Evolutionary conservation across 768 basidiomycete genomes (phyloP), one percentile per base, ranked within the genome.

Genomic region (Rhizopogon roseolus): DNA sequence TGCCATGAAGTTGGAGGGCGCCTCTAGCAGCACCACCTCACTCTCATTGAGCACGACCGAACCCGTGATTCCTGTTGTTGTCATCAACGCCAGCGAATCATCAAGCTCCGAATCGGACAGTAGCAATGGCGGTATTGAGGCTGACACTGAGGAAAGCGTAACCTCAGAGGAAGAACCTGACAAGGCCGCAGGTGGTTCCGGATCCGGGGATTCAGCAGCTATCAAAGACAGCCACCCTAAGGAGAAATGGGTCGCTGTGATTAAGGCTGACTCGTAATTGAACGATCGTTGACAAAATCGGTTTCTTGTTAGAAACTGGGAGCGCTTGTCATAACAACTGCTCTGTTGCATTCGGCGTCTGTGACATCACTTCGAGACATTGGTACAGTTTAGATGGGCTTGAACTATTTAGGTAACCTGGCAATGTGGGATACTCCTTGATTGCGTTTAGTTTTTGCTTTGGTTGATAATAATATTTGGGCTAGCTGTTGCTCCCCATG

Each of bases 171-270:
- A 78, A 53, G 81, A 88, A 62, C 64, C 66, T 19, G 79, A 83
- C 39, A 80, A 79, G 61, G 60, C 64, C 17, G 66, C 63, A 41
- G 66, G 62, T 28, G 52, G 48, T 32, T 46, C 52, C 50, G 39
- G 41, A 9, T 46, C 59, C 7, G 52, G 48, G 16, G 48, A 52
- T 5, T 40, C 52, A 6, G 3, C 22, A 22, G 56, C 63, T 25
- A 29, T 38, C 52, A 66, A 64, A 52, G 67, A 74, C 39, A 67
- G 59, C 34, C 46, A 36, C 3, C 67, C 69, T 61, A 80, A 78
- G 65, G 88, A 90, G 63, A 88, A 86, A 65, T 91, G 89, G 89
- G 81, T 90, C 48, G 74, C 86, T 17, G 83, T 91, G 65, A 22
- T 22, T 22, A 86, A 88, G 68, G 76, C 76, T 22, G 72, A 81